A percentile compares a stretch with the other conserved stretches of the same genome.
Evolutionary conservation across 495 filamentous ascomycete genomes (phyloP).

Genomic region (Hyaloscypha bicolor): DNA sequence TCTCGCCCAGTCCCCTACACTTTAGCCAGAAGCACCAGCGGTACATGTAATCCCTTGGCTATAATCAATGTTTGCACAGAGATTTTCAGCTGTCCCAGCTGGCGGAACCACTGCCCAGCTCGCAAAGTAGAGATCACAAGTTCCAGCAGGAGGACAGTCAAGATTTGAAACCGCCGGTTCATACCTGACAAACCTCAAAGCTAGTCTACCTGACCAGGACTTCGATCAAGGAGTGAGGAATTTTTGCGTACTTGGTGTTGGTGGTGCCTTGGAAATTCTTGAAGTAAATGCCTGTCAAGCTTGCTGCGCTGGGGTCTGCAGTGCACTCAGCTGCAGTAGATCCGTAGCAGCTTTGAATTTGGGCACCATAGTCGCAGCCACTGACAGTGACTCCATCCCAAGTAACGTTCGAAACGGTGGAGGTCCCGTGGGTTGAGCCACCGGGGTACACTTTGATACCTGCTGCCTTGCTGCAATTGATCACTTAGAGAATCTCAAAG

Average conservation of each 20-base stretch:
- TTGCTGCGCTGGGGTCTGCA: constrained; percentile 39
- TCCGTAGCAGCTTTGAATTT: constrained; percentile 52
- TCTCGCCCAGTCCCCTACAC: background rate
- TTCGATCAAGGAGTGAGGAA: too few relatives aligned
- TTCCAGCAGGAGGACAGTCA: constrained; percentile 43
- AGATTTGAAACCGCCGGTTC: constrained; percentile 43
- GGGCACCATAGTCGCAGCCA: constrained; percentile 48
- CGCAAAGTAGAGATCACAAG: constrained; percentile 40
- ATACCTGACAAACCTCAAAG: constrained; percentile 30
- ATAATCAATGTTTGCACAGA: constrained; percentile 46
- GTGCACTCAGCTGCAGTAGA: constrained; percentile 44
- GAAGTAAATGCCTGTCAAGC: constrained; percentile 41
- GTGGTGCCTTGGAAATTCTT: constrained; percentile 45
- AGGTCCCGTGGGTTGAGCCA: constrained; percentile 33
- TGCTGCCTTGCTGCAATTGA: constrained; percentile 45
- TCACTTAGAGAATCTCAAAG: constrained; percentile 25
- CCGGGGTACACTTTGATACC: constrained; percentile 49
- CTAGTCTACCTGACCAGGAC: too few relatives aligned
- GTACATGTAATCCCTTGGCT: constrained; percentile 42
- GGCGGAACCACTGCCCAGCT: constrained; percentile 40
- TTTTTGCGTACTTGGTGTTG: constrained; percentile 17
- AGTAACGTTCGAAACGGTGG: constrained; percentile 47
- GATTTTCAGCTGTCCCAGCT: constrained; percentile 37
- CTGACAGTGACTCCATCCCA: constrained; percentile 41
- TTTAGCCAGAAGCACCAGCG: constrained; percentile 43